Conservation (phyloP, 108 stramenopile genomes). For the Nitzschia sp. region DNA sequence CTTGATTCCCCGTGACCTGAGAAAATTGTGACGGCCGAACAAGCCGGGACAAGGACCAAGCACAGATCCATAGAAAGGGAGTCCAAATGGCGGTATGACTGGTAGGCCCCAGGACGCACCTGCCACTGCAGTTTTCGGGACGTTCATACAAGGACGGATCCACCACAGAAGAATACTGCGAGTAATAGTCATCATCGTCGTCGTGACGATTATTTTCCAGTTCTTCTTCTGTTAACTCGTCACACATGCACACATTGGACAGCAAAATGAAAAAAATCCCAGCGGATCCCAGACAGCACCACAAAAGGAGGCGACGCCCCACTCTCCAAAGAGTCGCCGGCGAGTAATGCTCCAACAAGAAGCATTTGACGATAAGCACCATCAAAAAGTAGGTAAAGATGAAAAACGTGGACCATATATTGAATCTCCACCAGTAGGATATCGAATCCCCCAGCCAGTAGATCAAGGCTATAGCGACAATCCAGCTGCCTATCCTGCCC, state of each 20-base stretch:
- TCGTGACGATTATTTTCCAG: background rate
- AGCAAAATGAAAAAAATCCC: conserved; percentile 24
- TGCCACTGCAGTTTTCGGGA: conserved; percentile 13
- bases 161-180: background rate
- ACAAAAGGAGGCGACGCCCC: background rate
- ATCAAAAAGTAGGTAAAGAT: conserved; percentile 23
- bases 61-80: conserved; percentile 14
- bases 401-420: conserved; percentile 35
- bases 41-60: background rate
- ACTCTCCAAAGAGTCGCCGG: conserved; percentile 14
- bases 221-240: conserved; percentile 17
- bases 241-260: conserved; percentile 25
- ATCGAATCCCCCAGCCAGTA: conserved; percentile 13
- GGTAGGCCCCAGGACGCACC: conserved; percentile 27
- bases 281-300: conserved; percentile 11
- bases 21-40: background rate
- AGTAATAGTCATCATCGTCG: background rate
- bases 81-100: conserved; percentile 19
- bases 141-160: background rate
- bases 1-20: background rate
- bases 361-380: conserved; percentile 14
- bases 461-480: conserved; percentile 2
- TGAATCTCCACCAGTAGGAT: conserved; percentile 26
- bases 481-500: conserved; percentile 18
- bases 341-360: conserved; percentile 19